phyloP scores from a whole-genome alignment of 2,329 filamentous ascomycete species.

The Bipolaris cookei region DNA sequence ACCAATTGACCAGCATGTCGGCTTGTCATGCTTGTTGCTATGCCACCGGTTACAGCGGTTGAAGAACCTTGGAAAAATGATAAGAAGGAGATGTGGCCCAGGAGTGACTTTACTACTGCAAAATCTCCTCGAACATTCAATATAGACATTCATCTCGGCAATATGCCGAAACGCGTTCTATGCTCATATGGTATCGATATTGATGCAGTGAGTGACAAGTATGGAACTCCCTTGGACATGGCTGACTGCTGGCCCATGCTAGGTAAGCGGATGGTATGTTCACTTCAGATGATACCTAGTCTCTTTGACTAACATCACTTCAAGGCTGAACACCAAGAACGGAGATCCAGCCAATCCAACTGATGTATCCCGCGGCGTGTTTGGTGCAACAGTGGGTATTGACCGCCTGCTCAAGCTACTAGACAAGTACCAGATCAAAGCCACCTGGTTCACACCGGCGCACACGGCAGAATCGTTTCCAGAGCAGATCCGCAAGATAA shows the following conservation, averaged over 20 bases:
- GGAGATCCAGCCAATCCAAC: constrained; percentile 49
- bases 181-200: constrained; percentile 53
- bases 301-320: constrained; percentile 1
- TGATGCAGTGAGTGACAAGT: constrained; percentile 43
- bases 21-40: background rate
- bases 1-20: background rate
- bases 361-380: constrained; percentile 50
- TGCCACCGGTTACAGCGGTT: background rate
- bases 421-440: constrained; percentile 51
- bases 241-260: background rate
- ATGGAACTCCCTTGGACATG: background rate
- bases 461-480: constrained; percentile 58
- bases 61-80: background rate
- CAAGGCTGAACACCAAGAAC: constrained; percentile 51
- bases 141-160: background rate
- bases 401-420: constrained; percentile 52
- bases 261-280: constrained; percentile 38
- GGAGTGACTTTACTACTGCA: too few species aligned
- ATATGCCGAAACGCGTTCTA: constrained; percentile 48
- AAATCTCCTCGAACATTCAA: background rate
- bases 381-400: constrained; percentile 51
- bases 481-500: constrained; percentile 54
- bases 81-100: constrained; percentile 2
- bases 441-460: constrained; percentile 53
- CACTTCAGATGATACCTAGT: background rate